These are phyloP conservation scores for Phialophora expanda DNA, from an alignment of 2,329 filamentous ascomycete genomes.

Conservation along the genomic window DNA sequence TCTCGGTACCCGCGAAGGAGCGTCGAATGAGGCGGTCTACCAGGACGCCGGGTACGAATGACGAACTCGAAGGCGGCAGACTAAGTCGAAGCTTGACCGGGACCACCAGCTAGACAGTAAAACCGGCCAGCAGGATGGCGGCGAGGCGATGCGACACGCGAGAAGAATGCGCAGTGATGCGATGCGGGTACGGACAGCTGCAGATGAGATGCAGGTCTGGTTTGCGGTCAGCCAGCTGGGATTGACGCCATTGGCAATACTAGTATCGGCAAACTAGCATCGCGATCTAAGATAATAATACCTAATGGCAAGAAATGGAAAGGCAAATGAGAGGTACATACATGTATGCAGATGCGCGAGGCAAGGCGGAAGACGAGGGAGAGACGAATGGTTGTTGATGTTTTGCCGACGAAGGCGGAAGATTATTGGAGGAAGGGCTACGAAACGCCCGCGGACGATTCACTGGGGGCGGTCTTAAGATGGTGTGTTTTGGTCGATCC, in stretches of 20 bases:
- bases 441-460: background rate
- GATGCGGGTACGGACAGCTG: slow-evolving; percentile 35
- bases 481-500: slow-evolving; percentile 10
- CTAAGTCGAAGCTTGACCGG: slow-evolving; percentile 16
- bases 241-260: slow-evolving; percentile 16
- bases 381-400: slow-evolving; percentile 29
- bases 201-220: slow-evolving; percentile 27
- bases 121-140: slow-evolving; percentile 17
- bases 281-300: slow-evolving; percentile 20
- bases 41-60: slow-evolving; percentile 25
- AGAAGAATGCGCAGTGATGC: slow-evolving; percentile 25
- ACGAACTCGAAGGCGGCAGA: slow-evolving; percentile 23
- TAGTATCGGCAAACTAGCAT: slow-evolving; percentile 23
- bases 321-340: slow-evolving; percentile 14
- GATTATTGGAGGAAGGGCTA: slow-evolving; percentile 25
- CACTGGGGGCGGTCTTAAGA: background rate
- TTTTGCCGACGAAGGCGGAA: slow-evolving; percentile 17
- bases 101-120: slow-evolving; percentile 12
- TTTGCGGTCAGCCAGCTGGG: slow-evolving; percentile 25
- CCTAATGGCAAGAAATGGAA: slow-evolving; percentile 11
- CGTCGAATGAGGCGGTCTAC: slow-evolving; percentile 34
- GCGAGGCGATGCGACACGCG: slow-evolving; percentile 20
- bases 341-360: slow-evolving; percentile 24
- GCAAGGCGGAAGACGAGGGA: slow-evolving; percentile 20
- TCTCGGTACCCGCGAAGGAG: slow-evolving; percentile 7